These are phyloP conservation scores for Violaceomyces palustris DNA, from an alignment of 1,284 basidiomycete species.

Conservation along the genomic window DNA sequence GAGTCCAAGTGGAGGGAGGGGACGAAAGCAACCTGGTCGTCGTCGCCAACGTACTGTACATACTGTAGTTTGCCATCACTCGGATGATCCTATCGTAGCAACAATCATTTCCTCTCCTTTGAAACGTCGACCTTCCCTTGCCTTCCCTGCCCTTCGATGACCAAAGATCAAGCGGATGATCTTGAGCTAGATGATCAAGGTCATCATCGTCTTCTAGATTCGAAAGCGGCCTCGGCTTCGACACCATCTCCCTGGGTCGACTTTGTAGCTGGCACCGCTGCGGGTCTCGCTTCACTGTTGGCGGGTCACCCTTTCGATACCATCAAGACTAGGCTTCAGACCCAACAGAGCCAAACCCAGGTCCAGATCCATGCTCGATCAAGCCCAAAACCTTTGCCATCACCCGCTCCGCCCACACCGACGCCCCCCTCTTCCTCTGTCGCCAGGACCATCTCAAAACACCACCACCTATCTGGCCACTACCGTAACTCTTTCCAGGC, in stretches of 20 bases:
- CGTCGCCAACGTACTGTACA: too few relatives aligned
- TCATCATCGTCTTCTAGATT: too few relatives aligned
- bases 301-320: conserved; percentile 49
- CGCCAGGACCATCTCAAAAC: not conserved
- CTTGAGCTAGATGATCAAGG: too few relatives aligned
- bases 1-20: too few relatives aligned
- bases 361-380: not conserved
- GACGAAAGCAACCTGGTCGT: too few relatives aligned
- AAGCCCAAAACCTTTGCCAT: not conserved
- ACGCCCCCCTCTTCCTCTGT: not conserved
- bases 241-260: conserved; percentile 40
- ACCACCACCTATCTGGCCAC: not conserved
- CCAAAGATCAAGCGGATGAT: too few relatives aligned
- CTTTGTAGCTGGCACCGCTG: conserved; percentile 46
- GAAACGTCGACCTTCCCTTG: too few relatives aligned
- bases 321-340: conserved; percentile 45
- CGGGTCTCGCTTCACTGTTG: conserved; percentile 33
- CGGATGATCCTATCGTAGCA: too few relatives aligned
- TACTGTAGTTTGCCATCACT: too few relatives aligned
- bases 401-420: not conserved
- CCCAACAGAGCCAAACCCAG: conserved; percentile 8
- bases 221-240: too few relatives aligned
- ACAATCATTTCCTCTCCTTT: too few relatives aligned
- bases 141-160: too few relatives aligned
- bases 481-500: conserved; percentile 38